A percentile compares a stretch with the other conserved stretches of the same genome.
phyloP scores from a whole-genome alignment of 441 rosid species.

The California macrophylla region DNA sequence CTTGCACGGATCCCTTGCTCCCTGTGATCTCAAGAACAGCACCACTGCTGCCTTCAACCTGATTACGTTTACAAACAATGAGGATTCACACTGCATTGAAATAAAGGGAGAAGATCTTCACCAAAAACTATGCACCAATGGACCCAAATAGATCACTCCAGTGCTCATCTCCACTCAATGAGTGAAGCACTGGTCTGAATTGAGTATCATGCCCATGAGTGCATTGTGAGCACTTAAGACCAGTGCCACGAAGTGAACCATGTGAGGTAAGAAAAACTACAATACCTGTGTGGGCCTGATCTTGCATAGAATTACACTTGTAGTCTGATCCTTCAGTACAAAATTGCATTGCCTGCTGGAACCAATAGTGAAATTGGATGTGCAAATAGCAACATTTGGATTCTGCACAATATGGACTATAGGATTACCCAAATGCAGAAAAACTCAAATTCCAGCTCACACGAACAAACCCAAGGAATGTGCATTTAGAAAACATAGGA shows the following conservation, averaged over 20 bases:
- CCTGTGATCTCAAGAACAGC: slow-evolving; percentile 46
- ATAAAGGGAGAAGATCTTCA: slow-evolving; percentile 49
- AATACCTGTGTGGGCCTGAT: slow-evolving; percentile 58
- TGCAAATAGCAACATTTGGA: slow-evolving; percentile 32
- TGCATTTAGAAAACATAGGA: too few relatives aligned
- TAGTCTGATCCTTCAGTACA: slow-evolving; percentile 38
- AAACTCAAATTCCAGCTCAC: not conserved
- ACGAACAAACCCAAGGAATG: not conserved
- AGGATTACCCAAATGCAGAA: not conserved
- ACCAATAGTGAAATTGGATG: slow-evolving; percentile 43
- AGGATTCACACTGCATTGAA: slow-evolving; percentile 57
- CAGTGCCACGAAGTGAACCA: slow-evolving; percentile 4
- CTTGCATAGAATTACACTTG: slow-evolving; percentile 47
- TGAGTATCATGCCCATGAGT: not conserved
- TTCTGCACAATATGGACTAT: slow-evolving; percentile 37
- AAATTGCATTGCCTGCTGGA: slow-evolving; percentile 43
- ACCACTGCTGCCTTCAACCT: slow-evolving; percentile 23
- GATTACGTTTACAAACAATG: slow-evolving; percentile 69
- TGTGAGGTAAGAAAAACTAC: not conserved
- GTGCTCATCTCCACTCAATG: slow-evolving; percentile 5
- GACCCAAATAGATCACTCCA: not conserved
- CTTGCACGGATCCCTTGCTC: slow-evolving; percentile 74
- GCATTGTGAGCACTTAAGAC: not conserved
- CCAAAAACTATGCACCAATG: slow-evolving; percentile 19
- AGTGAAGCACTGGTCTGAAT: not conserved